Percentiles rank a stretch among this genome's conserved stretches.
Evolutionary conservation across 176 grass and related monocot species (phyloP).

Genomic region (Lolium perenne): DNA sequence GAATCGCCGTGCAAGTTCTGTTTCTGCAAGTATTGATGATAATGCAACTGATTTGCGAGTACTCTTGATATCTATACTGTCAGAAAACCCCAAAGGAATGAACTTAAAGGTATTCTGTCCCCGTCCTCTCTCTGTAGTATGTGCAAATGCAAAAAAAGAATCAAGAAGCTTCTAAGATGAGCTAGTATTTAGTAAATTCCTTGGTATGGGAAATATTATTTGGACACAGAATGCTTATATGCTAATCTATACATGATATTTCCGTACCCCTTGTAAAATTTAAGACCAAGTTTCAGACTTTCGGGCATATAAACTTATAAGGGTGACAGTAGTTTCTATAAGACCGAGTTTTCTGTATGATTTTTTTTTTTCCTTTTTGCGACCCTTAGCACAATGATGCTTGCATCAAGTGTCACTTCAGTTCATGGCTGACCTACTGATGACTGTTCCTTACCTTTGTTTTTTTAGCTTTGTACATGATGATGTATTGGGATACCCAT

Average conservation of each 20-base stretch:
- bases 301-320: conserved; percentile 15
- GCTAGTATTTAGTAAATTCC: conserved; percentile 12
- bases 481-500: conserved; percentile 20
- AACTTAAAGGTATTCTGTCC: conserved; percentile 74
- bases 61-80: conserved; percentile 71
- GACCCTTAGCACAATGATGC: conserved; percentile 24
- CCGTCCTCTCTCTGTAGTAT: neutral
- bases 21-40: conserved; percentile 56
- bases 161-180: neutral
- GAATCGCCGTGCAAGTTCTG: conserved; percentile 44
- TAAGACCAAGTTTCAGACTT: neutral
- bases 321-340: conserved; percentile 1
- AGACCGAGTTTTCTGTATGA: neutral
- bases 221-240: conserved; percentile 19
- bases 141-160: conserved; percentile 21
- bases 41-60: conserved; percentile 59
- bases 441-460: conserved; percentile 6
- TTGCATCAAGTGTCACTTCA: conserved; percentile 34
- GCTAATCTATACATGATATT: conserved; percentile 4
- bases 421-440: conserved; percentile 13
- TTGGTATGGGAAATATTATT: neutral
- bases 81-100: conserved; percentile 86
- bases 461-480: conserved; percentile 17
- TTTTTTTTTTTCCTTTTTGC: neutral
- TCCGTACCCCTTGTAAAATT: neutral